These are phyloP conservation scores for Eutypa lata DNA, from an alignment of 2,329 filamentous ascomycete species.

Conservation along the genomic window DNA sequence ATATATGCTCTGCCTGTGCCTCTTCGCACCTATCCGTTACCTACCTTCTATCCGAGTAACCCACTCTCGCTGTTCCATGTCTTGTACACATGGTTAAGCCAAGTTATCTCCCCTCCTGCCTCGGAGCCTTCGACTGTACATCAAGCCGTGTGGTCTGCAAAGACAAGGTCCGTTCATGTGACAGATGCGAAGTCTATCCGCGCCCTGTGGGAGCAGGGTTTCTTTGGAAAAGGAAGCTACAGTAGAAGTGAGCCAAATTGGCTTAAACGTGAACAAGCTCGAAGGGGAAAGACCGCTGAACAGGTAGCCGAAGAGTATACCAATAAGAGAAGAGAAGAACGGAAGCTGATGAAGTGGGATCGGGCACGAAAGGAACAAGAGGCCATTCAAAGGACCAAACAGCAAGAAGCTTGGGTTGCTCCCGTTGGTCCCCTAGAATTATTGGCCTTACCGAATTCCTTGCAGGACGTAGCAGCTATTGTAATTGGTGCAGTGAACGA, in stretches of 20 bases:
- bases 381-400: constrained; percentile 68
- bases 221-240: constrained; percentile 91
- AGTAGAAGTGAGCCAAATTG: constrained; percentile 95
- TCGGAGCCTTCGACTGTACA: constrained; percentile 64
- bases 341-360: constrained; percentile 84
- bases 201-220: constrained; percentile 92
- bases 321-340: constrained; percentile 70
- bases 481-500: constrained; percentile 12
- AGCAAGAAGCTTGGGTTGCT: constrained; percentile 42
- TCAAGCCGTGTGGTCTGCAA: constrained; percentile 74
- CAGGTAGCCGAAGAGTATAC: constrained; percentile 83
- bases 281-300: constrained; percentile 59
- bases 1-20: constrained; percentile 82
- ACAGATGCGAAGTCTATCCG: constrained; percentile 72
- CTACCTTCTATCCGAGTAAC: constrained; percentile 86
- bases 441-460: constrained; percentile 55
- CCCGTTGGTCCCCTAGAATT: constrained; percentile 47
- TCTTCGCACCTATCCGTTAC: constrained; percentile 77
- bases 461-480: constrained; percentile 29
- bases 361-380: constrained; percentile 84
- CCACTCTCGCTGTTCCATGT: constrained; percentile 84
- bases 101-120: constrained; percentile 64
- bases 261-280: constrained; percentile 77
- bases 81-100: constrained; percentile 71
- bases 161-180: constrained; percentile 80